These are phyloP conservation scores for Lolium perenne DNA, from an alignment of 176 grass and related monocot genomes.

Conservation along the genomic window DNA sequence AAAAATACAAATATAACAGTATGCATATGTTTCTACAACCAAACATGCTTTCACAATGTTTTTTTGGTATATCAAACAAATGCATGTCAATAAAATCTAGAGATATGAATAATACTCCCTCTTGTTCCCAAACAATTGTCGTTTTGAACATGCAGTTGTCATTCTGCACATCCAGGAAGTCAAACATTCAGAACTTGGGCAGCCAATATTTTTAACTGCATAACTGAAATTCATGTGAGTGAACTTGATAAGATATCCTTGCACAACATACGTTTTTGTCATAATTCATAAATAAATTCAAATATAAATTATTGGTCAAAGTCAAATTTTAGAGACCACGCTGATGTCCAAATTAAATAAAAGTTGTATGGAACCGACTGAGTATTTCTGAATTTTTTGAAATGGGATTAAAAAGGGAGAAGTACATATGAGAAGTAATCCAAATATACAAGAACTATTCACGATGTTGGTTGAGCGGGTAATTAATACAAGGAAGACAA, in stretches of 20 bases:
- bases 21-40: background rate
- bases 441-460: background rate
- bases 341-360: no score
- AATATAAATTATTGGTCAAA: background rate
- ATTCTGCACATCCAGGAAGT: no score
- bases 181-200: no score
- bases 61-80: background rate
- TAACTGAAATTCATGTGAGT: background rate
- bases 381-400: background rate
- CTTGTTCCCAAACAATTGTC: no score
- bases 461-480: background rate
- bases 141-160: no score
- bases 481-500: slow-evolving; percentile 12
- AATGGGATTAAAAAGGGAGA: background rate
- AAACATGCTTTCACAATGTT: background rate
- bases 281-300: background rate
- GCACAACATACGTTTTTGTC: background rate
- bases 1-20: background rate
- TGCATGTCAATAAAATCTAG: slow-evolving; percentile 16
- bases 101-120: background rate
- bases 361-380: no score
- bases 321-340: no score
- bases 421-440: background rate
- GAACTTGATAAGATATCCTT: background rate
- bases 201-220: background rate